Evolutionary conservation across 208 protist genomes (phyloP).

Genomic region (Porcisia deanei): DNA sequence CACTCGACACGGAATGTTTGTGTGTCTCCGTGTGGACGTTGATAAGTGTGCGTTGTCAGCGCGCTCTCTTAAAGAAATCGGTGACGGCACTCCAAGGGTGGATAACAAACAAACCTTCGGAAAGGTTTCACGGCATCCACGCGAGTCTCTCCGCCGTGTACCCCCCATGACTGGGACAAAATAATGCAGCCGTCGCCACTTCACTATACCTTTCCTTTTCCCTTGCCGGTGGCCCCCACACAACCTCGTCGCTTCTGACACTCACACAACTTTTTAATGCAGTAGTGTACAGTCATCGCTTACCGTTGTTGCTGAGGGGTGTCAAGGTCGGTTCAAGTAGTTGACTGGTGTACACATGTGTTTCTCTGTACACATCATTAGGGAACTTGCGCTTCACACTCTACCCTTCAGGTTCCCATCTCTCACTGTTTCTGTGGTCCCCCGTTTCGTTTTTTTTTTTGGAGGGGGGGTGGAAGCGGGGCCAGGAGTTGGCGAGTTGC

Average conservation of each 20-base stretch:
- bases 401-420: not conserved
- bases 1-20: too few relatives aligned
- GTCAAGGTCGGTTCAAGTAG: not conserved
- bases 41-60: too few relatives aligned
- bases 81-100: too few relatives aligned
- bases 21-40: too few relatives aligned
- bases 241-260: constrained; percentile 2
- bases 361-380: not conserved
- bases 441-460: not conserved
- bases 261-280: not conserved
- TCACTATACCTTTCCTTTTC: too few relatives aligned
- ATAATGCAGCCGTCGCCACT: too few relatives aligned
- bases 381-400: not conserved
- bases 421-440: not conserved
- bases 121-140: too few relatives aligned
- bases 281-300: constrained; percentile 10
- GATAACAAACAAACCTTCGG: too few relatives aligned
- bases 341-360: not conserved
- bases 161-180: too few relatives aligned
- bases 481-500: not conserved
- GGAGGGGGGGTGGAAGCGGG: not conserved
- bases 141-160: too few relatives aligned
- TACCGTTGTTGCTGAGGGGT: not conserved
- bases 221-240: too few relatives aligned
- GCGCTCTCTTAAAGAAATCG: too few relatives aligned